Base-by-base conservation (phyloP, 768 basidiomycete genomes). In the Termitomyces sp. region DNA sequence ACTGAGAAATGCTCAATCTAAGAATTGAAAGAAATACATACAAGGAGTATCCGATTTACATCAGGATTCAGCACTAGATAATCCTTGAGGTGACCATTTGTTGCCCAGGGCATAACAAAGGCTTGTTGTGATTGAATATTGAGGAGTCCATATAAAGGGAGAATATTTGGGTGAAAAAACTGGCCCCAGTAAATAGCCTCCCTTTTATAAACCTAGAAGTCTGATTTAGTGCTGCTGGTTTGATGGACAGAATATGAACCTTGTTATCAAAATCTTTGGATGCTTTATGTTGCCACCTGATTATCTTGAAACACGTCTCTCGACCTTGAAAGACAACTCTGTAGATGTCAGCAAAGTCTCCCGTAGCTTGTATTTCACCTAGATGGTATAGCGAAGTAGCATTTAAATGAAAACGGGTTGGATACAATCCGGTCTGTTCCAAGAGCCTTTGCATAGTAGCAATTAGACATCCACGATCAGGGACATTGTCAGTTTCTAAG, bases 31-130 rank as follows among this genome's bases (percentile, higher is more conserved):
- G 30, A 30, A n/a, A 30, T 2, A 20, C 30, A 9, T 10, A 43
- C 40, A 20, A 53, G 32, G 9, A 53, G 20, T 9, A 43, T 13
- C 22, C 53, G 18, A 47, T 40, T 33, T 43, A 32, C 42, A 10
- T 43, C 20, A 3, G 69, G 67, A 39, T 60, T 48, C 5, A 42
- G 18, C 3, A n/a, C 46, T 22, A 69, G 52, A 46, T 51, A 69
- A 16, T 70, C 64, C 20, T 62, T 64, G 16, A 72, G 63, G 34
- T 72, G 70, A 0, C 74, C 74, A 36, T 70, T 69, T 30, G 71
- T 63, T 69, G 72, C 73, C 73, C 71, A 75, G 5, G 70, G 70
- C 0, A 70, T 71, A 10, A 74, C 70, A 43, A 73, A 68, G 47
- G 70, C 70, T n/a, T 72, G 57, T 39, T 69, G 62, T 3, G 52